These are phyloP conservation scores for Gnetum montanum DNA, from an alignment of 75 land plant genomes.

Conservation along the genomic window DNA sequence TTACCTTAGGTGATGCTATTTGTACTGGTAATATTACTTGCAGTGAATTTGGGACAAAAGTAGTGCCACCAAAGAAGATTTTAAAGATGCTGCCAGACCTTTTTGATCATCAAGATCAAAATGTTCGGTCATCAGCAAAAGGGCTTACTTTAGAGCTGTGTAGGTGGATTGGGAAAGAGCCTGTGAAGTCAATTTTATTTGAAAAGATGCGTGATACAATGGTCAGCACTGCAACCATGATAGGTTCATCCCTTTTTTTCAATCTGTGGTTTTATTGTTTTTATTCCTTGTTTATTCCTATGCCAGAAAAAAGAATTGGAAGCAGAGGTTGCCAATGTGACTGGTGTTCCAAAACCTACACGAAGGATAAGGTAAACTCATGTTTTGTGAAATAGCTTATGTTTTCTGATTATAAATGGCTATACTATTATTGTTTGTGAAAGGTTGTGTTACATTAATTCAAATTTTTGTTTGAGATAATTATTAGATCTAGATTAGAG, in stretches of 20 bases:
- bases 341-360: slow-evolving; percentile 67
- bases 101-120: slow-evolving; percentile 98
- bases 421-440: too few species aligned
- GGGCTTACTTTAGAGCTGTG: slow-evolving; percentile 95
- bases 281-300: slow-evolving; percentile 1
- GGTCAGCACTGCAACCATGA: slow-evolving; percentile 50
- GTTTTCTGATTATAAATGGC: too few species aligned
- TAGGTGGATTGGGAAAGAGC: slow-evolving; percentile 98
- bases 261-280: background rate
- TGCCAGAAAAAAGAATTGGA: slow-evolving; percentile 95
- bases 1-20: background rate
- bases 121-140: slow-evolving; percentile 95
- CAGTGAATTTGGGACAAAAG: slow-evolving; percentile 96
- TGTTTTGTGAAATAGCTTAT: too few species aligned
- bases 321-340: slow-evolving; percentile 85
- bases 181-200: slow-evolving; percentile 92
- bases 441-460: too few species aligned
- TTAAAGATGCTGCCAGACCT: slow-evolving; percentile 98
- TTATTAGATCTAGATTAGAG: too few species aligned
- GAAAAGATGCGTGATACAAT: slow-evolving; percentile 99
- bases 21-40: background rate
- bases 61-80: slow-evolving; percentile 88
- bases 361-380: slow-evolving; percentile 91
- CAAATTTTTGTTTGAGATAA: too few species aligned
- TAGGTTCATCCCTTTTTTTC: background rate